Conservation (phyloP, 805 yeast species). For the Yarrowia yakushimensis region DNA sequence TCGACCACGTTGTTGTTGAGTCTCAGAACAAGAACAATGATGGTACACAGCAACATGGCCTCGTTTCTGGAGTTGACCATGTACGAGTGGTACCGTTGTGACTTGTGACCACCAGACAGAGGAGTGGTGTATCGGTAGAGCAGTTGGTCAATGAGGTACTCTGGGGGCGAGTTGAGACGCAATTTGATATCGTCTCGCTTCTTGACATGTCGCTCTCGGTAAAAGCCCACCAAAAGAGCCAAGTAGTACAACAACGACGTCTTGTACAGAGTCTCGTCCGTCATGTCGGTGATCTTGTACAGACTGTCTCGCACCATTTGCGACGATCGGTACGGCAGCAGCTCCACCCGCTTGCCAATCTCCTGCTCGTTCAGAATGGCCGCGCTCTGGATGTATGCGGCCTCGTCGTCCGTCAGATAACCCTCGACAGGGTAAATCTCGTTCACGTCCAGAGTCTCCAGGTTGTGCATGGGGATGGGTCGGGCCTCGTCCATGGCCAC, state of each 20-base stretch:
- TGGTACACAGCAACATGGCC: conserved; percentile 77
- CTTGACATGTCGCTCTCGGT: conserved; percentile 62
- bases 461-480: conserved; percentile 76
- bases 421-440: conserved; percentile 73
- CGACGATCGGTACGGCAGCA: conserved; percentile 62
- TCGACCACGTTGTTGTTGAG: conserved; percentile 73
- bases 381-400: conserved; percentile 59
- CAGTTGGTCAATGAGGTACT: conserved; percentile 64
- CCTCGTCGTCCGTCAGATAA: conserved; percentile 67
- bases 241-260: conserved; percentile 74
- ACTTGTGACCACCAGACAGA: conserved; percentile 58
- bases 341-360: conserved; percentile 48
- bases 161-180: conserved; percentile 64
- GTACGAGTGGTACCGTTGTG: conserved; percentile 71
- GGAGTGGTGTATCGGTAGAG: conserved; percentile 67
- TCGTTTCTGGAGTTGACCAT: conserved; percentile 83
- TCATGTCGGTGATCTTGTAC: conserved; percentile 40
- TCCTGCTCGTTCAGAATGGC: conserved; percentile 53
- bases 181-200: conserved; percentile 58
- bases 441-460: conserved; percentile 76
- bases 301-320: conserved; percentile 50
- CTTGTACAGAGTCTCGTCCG: conserved; percentile 47
- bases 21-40: conserved; percentile 69
- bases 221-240: conserved; percentile 75
- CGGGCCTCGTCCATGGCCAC: conserved; percentile 60